Percentiles rank a stretch among this genome's conserved stretches.
These are phyloP conservation scores for Zygoascus flipseniorum DNA, from an alignment of 805 yeast genomes.

Conservation along the genomic window DNA sequence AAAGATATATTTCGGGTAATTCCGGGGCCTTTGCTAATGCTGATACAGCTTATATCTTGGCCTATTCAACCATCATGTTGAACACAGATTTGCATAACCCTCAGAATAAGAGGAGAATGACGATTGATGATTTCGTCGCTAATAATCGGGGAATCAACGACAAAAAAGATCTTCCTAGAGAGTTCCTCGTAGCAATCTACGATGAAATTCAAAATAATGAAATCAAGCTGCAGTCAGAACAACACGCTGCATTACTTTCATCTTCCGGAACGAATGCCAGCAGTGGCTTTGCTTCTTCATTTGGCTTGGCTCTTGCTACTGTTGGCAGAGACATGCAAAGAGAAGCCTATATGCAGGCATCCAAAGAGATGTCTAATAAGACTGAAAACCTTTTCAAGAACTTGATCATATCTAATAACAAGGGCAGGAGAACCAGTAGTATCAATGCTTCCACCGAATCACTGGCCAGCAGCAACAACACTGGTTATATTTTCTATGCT, in stretches of 20 bases:
- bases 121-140: conserved; percentile 72
- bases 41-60: conserved; percentile 85
- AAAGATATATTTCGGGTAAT: conserved; percentile 79
- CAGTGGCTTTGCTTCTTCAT: conserved; percentile 25
- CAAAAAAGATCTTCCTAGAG: conserved; percentile 73
- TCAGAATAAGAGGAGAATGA: conserved; percentile 81
- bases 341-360: conserved; percentile 88
- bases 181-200: conserved; percentile 58
- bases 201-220: conserved; percentile 76
- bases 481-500: conserved; percentile 46
- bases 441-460: conserved; percentile 26
- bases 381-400: conserved; percentile 76
- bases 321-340: conserved; percentile 50
- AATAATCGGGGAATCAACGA: conserved; percentile 92
- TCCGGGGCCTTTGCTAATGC: conserved; percentile 86
- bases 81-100: conserved; percentile 92
- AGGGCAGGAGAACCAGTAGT: conserved; percentile 5
- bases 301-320: conserved; percentile 40
- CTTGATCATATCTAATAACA: conserved; percentile 24
- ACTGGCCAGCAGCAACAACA: conserved; percentile 26
- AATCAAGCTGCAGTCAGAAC: conserved; percentile 87
- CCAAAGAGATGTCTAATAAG: conserved; percentile 81
- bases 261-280: conserved; percentile 35
- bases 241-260: conserved; percentile 78
- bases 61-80: conserved; percentile 85